These are phyloP conservation scores for Fomes fomentarius DNA, from an alignment of 1,284 basidiomycete genomes.

Conservation along the genomic window DNA sequence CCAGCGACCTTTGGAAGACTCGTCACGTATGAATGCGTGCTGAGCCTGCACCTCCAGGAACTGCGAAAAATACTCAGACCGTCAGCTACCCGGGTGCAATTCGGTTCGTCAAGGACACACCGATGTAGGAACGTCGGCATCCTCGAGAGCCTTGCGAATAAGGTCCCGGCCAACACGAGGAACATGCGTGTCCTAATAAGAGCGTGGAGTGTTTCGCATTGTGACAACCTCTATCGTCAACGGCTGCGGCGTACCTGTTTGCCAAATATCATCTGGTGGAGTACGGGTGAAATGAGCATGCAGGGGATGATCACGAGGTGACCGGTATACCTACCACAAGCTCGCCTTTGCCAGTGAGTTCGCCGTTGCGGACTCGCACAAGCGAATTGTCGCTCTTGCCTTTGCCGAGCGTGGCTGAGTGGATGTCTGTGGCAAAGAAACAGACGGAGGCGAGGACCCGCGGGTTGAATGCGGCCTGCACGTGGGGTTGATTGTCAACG, in stretches of 20 bases:
- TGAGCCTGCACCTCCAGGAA: conserved; percentile 93
- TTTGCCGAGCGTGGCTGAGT: conserved; percentile 84
- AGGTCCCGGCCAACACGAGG: conserved; percentile 83
- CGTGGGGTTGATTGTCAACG: not conserved
- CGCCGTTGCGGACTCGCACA: conserved; percentile 69
- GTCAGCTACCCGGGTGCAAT: not conserved
- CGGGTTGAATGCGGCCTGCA: conserved; percentile 83
- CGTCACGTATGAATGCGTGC: conserved; percentile 93
- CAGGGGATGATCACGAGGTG: no score
- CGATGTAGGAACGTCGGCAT: conserved; percentile 70
- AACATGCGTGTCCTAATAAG: conserved; percentile 92
- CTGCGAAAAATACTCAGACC: conserved; percentile 43
- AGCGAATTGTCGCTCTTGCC: conserved; percentile 84
- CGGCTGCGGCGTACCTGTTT: conserved; percentile 66
- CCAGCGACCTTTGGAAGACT: conserved; percentile 90
- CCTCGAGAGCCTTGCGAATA: conserved; percentile 81
- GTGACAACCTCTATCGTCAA: not conserved
- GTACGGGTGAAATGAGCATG: no score
- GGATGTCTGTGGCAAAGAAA: conserved; percentile 93
- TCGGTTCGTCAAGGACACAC: conserved; percentile 44
- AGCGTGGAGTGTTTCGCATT: no score
- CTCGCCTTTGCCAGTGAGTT: conserved; percentile 79
- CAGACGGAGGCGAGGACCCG: conserved; percentile 86
- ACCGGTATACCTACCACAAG: conserved; percentile 73
- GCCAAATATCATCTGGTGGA: conserved; percentile 84